Conservation (phyloP, 2,329 filamentous ascomycete species). For the Colletotrichum higginsianum region DNA sequence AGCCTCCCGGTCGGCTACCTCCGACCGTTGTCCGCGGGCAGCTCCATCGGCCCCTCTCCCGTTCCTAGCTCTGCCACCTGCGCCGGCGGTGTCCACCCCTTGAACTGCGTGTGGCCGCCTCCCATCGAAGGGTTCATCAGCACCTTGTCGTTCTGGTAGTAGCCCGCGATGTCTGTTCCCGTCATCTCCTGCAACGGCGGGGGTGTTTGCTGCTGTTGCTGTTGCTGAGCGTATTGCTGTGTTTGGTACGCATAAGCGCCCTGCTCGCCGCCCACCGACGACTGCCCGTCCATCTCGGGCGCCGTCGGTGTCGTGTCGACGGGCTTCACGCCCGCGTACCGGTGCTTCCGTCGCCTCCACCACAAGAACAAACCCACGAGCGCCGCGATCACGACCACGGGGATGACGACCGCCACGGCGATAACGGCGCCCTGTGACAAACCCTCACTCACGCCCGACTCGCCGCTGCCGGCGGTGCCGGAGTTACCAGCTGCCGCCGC, state of each 20-base stretch:
- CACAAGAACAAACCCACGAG: slow-evolving; percentile 32
- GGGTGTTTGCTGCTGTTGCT: slow-evolving; percentile 1
- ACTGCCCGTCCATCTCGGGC: slow-evolving; percentile 14
- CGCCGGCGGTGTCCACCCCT: slow-evolving; percentile 18
- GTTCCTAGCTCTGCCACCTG: slow-evolving; percentile 20
- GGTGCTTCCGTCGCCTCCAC: slow-evolving; percentile 33
- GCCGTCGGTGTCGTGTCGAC: slow-evolving; percentile 1
- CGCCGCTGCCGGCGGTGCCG: background rate
- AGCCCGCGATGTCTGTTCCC: slow-evolving; percentile 11
- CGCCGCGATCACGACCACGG: slow-evolving; percentile 25
- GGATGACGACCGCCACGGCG: slow-evolving; percentile 21
- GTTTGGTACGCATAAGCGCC: slow-evolving; percentile 22
- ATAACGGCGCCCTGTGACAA: slow-evolving; percentile 25
- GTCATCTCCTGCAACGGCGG: slow-evolving; percentile 23
- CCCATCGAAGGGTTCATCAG: slow-evolving; percentile 13
- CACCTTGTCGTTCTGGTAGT: slow-evolving; percentile 40
- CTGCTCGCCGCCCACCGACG: background rate
- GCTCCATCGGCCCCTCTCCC: slow-evolving; percentile 16
- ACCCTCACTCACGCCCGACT: background rate
- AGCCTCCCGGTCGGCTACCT: background rate
- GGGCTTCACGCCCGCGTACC: slow-evolving; percentile 34
- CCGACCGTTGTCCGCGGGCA: slow-evolving; percentile 17
- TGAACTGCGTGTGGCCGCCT: slow-evolving; percentile 22
- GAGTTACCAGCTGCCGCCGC: background rate
- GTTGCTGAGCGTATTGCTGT: slow-evolving; percentile 4